Evolutionary conservation across 305 asterid genomes (phyloP), one percentile per base, ranked within the genome.

Genomic region (Petunia hybrid): DNA sequence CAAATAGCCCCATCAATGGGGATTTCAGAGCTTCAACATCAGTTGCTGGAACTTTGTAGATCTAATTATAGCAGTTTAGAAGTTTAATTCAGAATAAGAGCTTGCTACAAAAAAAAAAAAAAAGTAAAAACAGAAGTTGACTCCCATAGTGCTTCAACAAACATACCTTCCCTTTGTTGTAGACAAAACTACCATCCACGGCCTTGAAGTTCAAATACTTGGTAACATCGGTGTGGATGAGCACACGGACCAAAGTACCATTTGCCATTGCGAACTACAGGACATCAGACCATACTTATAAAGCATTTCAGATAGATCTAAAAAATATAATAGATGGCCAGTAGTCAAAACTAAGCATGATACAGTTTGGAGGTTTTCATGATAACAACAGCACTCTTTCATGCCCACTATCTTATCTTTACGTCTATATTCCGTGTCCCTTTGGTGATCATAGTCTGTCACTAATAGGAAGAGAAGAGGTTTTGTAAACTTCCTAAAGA

Each of bases 151-250:
- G 56, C 59, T 70, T 63, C 61, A 76, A 83, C 81, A 5, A 66
- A 13, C 87, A 77, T 80, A 93, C 98, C 97, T 95, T 94, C 80
- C 96, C 95, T 85, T 95, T 95, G 82, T 94, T 92, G 91, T 95
- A 93, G 85, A 93, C 99, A 66, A 93, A 95, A 83, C 98, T 92
- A 77, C 99, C 99, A 84, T 95, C 98, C 10, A 95, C 99, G 2
- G 99, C 99, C 94, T 95, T 93, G 89, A 95, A 95, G 91, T 92
- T 91, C 76, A 95, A 91, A 86, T 95, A 95, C 91, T 95, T 95
- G 81, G 99, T 93, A 79, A 95, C 99, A 79, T 91, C 89, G 35
- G 97, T 89, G 84, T 93, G 97, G 88, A 95, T 92, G 77, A 95
- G 92, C 56, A 93, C 99, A 40, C 97, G 94, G 3, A 95, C 99